A percentile compares a stretch with the other conserved stretches of the same genome.
phyloP scores from a whole-genome alignment of 176 grass and related monocot species.

The Bromus sterilis region DNA sequence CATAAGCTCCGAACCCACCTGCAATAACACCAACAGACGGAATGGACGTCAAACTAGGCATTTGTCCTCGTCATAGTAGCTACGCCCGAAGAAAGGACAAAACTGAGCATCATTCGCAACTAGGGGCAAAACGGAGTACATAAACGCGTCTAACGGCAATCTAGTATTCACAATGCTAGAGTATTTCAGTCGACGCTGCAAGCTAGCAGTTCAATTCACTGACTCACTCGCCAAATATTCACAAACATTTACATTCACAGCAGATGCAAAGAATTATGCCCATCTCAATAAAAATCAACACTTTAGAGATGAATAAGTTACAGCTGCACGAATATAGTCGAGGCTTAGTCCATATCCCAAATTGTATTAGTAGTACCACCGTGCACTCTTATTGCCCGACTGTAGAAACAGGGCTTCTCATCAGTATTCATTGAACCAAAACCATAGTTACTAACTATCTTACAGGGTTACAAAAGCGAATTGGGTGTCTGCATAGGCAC shows the following conservation, averaged over 20 bases:
- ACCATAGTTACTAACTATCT: conserved; percentile 19
- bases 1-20: no score
- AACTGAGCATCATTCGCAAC: no score
- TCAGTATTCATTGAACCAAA: background rate
- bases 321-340: background rate
- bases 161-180: background rate
- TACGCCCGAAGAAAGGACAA: no score
- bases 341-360: background rate
- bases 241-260: background rate
- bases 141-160: no score
- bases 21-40: no score
- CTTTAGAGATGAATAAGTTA: background rate
- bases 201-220: background rate
- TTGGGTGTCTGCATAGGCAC: conserved; percentile 5
- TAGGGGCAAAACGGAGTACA: no score
- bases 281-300: background rate
- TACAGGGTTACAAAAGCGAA: conserved; percentile 29
- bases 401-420: conserved; percentile 5
- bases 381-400: conserved; percentile 35
- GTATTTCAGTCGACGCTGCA: background rate
- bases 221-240: background rate
- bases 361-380: background rate
- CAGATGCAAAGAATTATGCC: background rate
- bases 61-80: no score
- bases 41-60: no score